phyloP scores from a whole-genome alignment of 345 rosid genomes.

The Gossypium anomalum region DNA sequence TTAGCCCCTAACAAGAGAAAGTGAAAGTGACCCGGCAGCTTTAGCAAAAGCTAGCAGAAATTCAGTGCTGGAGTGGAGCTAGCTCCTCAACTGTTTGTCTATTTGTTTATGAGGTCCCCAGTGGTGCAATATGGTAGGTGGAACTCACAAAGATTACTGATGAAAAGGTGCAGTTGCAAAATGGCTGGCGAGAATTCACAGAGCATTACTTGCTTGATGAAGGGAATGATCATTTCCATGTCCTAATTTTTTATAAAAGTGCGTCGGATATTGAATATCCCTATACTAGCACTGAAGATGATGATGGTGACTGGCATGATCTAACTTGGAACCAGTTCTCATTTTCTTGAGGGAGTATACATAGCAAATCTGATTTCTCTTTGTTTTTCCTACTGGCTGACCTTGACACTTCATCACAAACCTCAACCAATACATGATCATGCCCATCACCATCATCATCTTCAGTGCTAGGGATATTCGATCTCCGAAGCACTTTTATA shows the following conservation, averaged over 20 bases:
- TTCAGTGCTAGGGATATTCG: conserved; percentile 3
- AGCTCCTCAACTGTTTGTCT: not conserved
- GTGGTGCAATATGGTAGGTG: conserved; percentile 25
- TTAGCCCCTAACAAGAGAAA: too few species aligned
- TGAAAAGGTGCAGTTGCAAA: conserved; percentile 13
- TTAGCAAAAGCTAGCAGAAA: too few species aligned
- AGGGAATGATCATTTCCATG: conserved; percentile 15
- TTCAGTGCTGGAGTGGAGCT: too few species aligned
- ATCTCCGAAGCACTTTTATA: conserved; percentile 22
- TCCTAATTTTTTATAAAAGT: not conserved
- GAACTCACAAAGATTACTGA: conserved; percentile 11
- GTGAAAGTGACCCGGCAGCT: too few species aligned
- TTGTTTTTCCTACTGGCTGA: too few species aligned
- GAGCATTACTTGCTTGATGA: conserved; percentile 19
- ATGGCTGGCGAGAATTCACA: conserved; percentile 34
- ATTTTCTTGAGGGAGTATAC: too few species aligned
- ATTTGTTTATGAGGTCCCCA: conserved; percentile 15
- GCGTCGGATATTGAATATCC: not conserved
- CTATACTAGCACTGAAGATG: not conserved
- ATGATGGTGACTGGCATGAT: not conserved
- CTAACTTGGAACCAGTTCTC: too few species aligned
- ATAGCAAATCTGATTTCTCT: not conserved
- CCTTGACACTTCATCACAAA: too few species aligned
- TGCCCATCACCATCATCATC: not conserved
- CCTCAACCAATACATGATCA: not conserved